These are phyloP conservation scores for Kwoniella dendrophila DNA, from an alignment of 768 basidiomycete species.

Conservation along the genomic window DNA sequence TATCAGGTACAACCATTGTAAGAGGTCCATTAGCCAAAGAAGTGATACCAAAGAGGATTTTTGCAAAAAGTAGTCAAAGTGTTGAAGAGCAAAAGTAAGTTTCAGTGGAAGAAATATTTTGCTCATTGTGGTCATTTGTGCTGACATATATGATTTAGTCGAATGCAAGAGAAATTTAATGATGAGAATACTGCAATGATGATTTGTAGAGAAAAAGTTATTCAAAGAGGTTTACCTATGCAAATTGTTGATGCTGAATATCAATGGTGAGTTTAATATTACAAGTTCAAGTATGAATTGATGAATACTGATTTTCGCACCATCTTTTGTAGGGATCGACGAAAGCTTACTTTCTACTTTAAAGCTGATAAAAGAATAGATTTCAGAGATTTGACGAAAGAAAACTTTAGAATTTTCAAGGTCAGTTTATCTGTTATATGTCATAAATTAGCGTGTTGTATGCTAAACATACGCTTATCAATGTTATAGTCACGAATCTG, in stretches of 20 bases:
- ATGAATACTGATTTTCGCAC: background rate
- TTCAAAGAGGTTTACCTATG: slow-evolving; percentile 94
- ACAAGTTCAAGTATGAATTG: background rate
- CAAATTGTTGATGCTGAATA: slow-evolving; percentile 98
- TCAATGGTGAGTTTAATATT: slow-evolving; percentile 73
- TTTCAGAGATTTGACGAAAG: slow-evolving; percentile 92
- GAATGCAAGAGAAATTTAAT: slow-evolving; percentile 76
- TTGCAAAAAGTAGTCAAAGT: slow-evolving; percentile 71
- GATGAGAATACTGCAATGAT: slow-evolving; percentile 92
- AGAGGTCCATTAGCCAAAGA: slow-evolving; percentile 70
- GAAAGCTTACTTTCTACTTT: slow-evolving; percentile 98
- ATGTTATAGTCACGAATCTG: slow-evolving; percentile 49
- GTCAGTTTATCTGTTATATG: too few species aligned
- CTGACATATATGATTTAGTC: slow-evolving; percentile 57
- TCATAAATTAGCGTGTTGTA: too few species aligned
- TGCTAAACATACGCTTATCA: too few species aligned
- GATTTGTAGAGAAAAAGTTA: slow-evolving; percentile 86
- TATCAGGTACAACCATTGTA: slow-evolving; percentile 14
- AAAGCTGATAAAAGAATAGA: slow-evolving; percentile 87
- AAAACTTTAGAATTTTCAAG: slow-evolving; percentile 71
- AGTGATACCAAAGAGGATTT: slow-evolving; percentile 95
- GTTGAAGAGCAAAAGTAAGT: slow-evolving; percentile 78
- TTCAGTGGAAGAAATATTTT: too few species aligned
- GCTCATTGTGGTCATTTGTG: too few species aligned
- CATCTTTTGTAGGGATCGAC: slow-evolving; percentile 73